These are phyloP conservation scores for Nyctanthes arbortristis DNA, from an alignment of 257 asterid species.

Conservation along the genomic window DNA sequence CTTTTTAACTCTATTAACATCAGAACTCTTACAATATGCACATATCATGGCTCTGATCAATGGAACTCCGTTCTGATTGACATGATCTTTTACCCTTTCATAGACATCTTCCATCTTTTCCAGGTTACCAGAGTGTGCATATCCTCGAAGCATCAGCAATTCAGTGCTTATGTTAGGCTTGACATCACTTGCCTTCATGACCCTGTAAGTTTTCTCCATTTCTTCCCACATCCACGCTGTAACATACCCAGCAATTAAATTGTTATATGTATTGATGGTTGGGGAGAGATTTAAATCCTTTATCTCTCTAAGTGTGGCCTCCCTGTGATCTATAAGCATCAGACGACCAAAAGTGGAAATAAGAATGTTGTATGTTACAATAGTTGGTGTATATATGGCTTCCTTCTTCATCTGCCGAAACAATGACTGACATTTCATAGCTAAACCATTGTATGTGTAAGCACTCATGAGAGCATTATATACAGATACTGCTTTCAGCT, in stretches of 20 bases:
- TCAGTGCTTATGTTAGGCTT: conserved; percentile 51
- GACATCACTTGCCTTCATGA: conserved; percentile 51
- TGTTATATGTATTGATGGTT: conserved; percentile 52
- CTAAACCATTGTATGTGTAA: conserved; percentile 47
- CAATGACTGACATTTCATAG: conserved; percentile 53
- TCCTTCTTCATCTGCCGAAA: conserved; percentile 64
- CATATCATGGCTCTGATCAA: conserved; percentile 65
- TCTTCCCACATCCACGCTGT: conserved; percentile 89
- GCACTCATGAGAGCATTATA: conserved; percentile 78
- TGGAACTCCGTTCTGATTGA: conserved; percentile 34
- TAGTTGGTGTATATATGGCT: conserved; percentile 54
- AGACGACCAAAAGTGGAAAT: conserved; percentile 70
- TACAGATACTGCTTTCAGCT: conserved; percentile 45
- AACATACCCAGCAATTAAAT: conserved; percentile 70
- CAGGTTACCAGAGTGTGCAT: conserved; percentile 67
- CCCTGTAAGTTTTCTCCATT: conserved; percentile 64
- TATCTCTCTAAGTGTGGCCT: conserved; percentile 56
- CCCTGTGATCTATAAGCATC: conserved; percentile 79
- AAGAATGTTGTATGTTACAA: conserved; percentile 78
- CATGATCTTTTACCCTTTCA: conserved; percentile 50
- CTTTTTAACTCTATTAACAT: no score
- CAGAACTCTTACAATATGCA: conserved; percentile 69
- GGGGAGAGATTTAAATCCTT: conserved; percentile 50
- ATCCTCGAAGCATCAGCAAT: conserved; percentile 81
- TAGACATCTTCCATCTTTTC: conserved; percentile 79